Base-by-base conservation (phyloP, 2,329 filamentous ascomycete genomes). In the Ophiostoma himal-ulmi region DNA sequence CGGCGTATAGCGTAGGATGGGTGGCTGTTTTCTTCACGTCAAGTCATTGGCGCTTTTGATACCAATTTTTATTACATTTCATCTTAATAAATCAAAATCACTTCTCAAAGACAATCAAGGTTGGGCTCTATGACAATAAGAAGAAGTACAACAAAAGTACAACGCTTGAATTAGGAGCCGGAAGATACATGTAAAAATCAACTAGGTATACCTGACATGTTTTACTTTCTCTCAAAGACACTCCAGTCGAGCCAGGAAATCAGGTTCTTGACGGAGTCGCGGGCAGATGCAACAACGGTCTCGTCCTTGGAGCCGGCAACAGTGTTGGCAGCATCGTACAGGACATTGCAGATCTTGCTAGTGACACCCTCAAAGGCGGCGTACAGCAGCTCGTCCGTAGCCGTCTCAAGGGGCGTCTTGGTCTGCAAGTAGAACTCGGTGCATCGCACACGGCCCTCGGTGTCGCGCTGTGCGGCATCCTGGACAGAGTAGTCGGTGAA, bases 191-290 rank as follows among this genome's bases (percentile, higher is more conserved):
- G 13, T 34, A 62, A 26, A 62, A 30, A 34, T 34, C 22, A 62
- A 34, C 57, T 17, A 34, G 57, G 57, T 62, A 62, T 62, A 57
- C 11, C 11, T 17, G 36, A 34, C 17, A 20, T 3, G 5, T 13
- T 48, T 57, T 8, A 26, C 57, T 62, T 62, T 62, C 52, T 62
- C 57, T 62, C 57, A 20, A 73, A 73, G n/a, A 73, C 72, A 17
- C 72, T 73, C 72, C 72, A 73, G 57, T 71, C 72, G 37, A 73
- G 69, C 5, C 67, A 68, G 1, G n/a, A 20, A 5, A 72, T 68
- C 2, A 73, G 69, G 44, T 41, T 36, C 60, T 69, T 44, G 36
- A 71, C n/a, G 3, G 70, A 68, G 30, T 44, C 22, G 36, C 68
- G 70, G 36, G 67, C 71, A n/a, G 54, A 20, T 22, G 13, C 41